A percentile compares a stretch with the other conserved stretches of the same genome.
Conservation (phyloP, 768 basidiomycete species). For the Lentinula sp. region DNA sequence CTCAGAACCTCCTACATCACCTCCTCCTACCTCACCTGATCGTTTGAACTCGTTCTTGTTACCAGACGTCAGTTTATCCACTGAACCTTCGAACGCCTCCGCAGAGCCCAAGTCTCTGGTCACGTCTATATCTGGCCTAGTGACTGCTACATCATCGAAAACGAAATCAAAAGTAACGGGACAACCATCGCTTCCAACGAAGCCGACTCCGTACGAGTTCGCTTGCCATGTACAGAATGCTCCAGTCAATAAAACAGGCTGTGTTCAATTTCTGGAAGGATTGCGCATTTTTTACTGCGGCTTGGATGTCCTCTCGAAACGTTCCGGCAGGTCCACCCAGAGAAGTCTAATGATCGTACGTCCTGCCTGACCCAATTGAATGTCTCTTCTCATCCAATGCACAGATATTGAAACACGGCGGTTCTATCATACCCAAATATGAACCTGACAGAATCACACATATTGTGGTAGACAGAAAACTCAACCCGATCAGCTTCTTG, state of each 20-base stretch:
- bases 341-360: neutral
- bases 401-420: conserved; percentile 63
- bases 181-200: neutral
- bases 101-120: neutral
- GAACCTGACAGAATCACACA: conserved; percentile 57
- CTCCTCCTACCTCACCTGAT: neutral
- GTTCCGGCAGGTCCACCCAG: neutral
- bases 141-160: neutral
- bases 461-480: conserved; percentile 36
- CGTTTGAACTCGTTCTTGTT: neutral
- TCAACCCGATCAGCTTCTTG: conserved; percentile 31
- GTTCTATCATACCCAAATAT: conserved; percentile 50
- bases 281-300: neutral
- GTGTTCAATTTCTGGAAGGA: neutral
- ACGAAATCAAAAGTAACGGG: neutral
- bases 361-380: neutral
- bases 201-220: neutral
- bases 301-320: neutral
- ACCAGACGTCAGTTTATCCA: neutral
- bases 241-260: neutral
- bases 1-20: neutral
- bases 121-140: neutral
- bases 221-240: neutral
- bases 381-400: neutral
- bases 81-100: neutral